Conservation (phyloP, 495 filamentous ascomycete genomes). For the Aspergillus wentii region DNA sequence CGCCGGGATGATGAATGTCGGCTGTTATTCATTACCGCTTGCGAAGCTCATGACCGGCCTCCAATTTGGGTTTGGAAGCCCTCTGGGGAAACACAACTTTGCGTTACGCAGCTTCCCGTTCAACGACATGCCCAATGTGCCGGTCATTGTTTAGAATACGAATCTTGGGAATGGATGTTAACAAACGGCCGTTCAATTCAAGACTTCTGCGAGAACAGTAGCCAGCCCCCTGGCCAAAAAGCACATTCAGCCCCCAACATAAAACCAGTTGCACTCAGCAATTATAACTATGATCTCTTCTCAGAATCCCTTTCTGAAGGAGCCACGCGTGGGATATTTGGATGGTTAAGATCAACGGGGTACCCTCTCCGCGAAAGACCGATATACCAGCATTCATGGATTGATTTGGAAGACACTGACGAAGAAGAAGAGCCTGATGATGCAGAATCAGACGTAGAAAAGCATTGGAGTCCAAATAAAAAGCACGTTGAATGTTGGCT, state of each 20-base stretch:
- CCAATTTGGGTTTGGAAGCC: conserved; percentile 22
- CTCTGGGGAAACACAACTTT: conserved; percentile 17
- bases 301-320: conserved; percentile 10
- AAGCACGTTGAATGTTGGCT: no score
- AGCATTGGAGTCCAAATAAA: no score
- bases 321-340: conserved; percentile 17
- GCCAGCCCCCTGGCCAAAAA: background rate
- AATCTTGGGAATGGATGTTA: conserved; percentile 19
- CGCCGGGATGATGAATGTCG: conserved; percentile 23
- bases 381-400: conserved; percentile 26
- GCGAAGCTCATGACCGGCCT: conserved; percentile 13
- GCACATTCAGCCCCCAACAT: background rate
- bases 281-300: conserved; percentile 9
- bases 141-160: conserved; percentile 20
- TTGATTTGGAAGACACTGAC: conserved; percentile 19
- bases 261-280: background rate
- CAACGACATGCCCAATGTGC: conserved; percentile 20
- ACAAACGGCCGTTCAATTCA: conserved; percentile 11
- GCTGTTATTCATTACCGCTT: conserved; percentile 20
- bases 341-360: conserved; percentile 14
- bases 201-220: conserved; percentile 2
- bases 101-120: conserved; percentile 19
- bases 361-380: conserved; percentile 13
- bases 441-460: conserved; percentile 9
- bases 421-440: conserved; percentile 12